Evolutionary conservation across 75 land plant genomes (phyloP).

Genomic region (Cryptomeria japonica): DNA sequence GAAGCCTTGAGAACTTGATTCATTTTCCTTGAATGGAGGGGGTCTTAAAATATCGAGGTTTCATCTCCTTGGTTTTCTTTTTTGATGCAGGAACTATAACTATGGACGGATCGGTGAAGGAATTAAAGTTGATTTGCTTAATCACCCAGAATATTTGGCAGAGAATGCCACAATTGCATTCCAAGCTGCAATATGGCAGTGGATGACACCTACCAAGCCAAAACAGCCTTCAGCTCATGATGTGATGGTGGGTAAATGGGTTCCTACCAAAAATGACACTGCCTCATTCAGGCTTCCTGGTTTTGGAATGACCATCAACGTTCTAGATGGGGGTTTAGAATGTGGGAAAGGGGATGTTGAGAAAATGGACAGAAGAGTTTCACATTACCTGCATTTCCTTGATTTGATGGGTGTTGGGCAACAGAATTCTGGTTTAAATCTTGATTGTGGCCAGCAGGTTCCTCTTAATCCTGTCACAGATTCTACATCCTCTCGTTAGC

Average conservation of each 20-base stretch:
- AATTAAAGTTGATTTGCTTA: constrained; percentile 68
- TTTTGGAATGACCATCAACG: constrained; percentile 87
- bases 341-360: constrained; percentile 80
- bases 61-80: background rate
- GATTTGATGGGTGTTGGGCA: constrained; percentile 74
- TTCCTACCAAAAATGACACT: constrained; percentile 79
- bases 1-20: background rate
- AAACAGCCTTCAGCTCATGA: constrained; percentile 80
- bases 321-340: constrained; percentile 65
- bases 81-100: constrained; percentile 77
- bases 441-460: constrained; percentile 60
- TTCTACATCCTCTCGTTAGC: constrained; percentile 15
- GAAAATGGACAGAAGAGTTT: constrained; percentile 62
- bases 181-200: constrained; percentile 74
- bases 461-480: constrained; percentile 50
- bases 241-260: constrained; percentile 77
- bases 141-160: constrained; percentile 70
- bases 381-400: constrained; percentile 72
- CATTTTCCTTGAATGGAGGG: background rate
- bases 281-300: constrained; percentile 58
- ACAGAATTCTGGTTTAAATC: constrained; percentile 50
- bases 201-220: constrained; percentile 75
- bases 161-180: constrained; percentile 79
- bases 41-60: background rate
- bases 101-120: constrained; percentile 65